phyloP scores from a whole-genome alignment of 2,329 filamentous ascomycete genomes.

The Aspergillus aculeatinus region DNA sequence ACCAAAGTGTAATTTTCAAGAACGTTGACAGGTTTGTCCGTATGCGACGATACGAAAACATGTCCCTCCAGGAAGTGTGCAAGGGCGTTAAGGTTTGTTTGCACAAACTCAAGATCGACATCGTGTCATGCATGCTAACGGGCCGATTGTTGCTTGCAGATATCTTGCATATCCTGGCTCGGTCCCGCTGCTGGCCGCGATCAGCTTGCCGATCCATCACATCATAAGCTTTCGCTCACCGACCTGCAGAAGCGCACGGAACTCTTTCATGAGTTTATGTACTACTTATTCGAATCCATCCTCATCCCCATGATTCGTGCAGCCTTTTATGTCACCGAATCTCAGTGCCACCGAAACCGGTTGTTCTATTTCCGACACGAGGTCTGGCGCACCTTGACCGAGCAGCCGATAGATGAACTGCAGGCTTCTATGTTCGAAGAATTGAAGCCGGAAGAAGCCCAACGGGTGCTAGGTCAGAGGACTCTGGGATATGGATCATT shows the following conservation, averaged over 20 bases:
- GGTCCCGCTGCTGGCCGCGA: conserved; percentile 49
- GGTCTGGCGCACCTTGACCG: conserved; percentile 74
- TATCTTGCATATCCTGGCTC: conserved; percentile 72
- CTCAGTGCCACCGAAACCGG: conserved; percentile 72
- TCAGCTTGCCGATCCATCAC: conserved; percentile 12
- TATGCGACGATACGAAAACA: conserved; percentile 75
- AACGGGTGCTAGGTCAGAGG: conserved; percentile 59
- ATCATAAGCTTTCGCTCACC: conserved; percentile 62
- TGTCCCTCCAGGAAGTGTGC: conserved; percentile 74
- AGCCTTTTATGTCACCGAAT: conserved; percentile 95
- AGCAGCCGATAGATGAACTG: conserved; percentile 67
- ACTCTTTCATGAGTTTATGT: conserved; percentile 79
- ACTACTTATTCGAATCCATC: conserved; percentile 90
- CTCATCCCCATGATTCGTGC: conserved; percentile 80
- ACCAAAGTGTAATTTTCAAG: conserved; percentile 61
- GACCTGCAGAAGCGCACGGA: conserved; percentile 76
- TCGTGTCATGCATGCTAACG: not conserved
- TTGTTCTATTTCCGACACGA: conserved; percentile 96
- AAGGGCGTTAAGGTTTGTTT: conserved; percentile 71
- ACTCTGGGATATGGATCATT: conserved; percentile 74
- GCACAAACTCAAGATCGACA: not conserved
- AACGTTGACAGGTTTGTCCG: conserved; percentile 76
- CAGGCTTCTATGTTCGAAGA: conserved; percentile 78
- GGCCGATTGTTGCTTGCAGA: conserved; percentile 45
- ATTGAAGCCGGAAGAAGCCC: conserved; percentile 59